Conservation (phyloP, 176 grass and related monocot genomes). For the Ensete glaucum region DNA sequence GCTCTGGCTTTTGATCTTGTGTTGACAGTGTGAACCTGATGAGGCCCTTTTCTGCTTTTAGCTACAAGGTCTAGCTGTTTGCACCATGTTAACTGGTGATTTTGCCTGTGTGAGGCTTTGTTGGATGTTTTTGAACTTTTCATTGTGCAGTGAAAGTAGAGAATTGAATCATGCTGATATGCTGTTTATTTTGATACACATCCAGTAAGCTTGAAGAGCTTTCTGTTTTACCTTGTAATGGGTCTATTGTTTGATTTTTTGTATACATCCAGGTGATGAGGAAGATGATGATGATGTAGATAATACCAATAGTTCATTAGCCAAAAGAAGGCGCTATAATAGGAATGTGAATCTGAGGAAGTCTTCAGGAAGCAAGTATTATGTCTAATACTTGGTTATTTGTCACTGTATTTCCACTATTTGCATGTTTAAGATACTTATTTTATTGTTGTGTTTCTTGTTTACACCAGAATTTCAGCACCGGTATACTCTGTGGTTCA, state of each 20-base stretch:
- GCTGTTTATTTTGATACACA: not conserved
- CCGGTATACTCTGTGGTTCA: conserved; percentile 63
- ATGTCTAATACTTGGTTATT: conserved; percentile 11
- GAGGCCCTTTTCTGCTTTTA: not conserved
- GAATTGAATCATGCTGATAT: not conserved
- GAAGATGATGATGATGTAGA: conserved; percentile 64
- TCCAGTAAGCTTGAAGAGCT: no score
- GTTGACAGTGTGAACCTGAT: not conserved
- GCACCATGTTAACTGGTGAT: not conserved
- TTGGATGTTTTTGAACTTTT: not conserved
- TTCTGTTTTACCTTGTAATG: conserved; percentile 5
- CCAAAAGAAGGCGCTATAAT: conserved; percentile 64
- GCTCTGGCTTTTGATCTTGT: not conserved
- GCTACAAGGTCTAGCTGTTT: not conserved
- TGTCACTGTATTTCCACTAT: conserved; percentile 10
- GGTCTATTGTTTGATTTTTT: conserved; percentile 16
- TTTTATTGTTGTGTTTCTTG: conserved; percentile 20
- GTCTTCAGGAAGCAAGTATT: conserved; percentile 69
- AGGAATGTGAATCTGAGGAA: conserved; percentile 55
- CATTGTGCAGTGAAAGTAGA: not conserved
- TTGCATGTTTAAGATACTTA: conserved; percentile 12
- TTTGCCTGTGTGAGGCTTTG: not conserved
- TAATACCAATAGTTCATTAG: conserved; percentile 33
- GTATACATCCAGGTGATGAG: conserved; percentile 61
- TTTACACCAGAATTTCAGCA: conserved; percentile 54